Evolutionary conservation across 495 filamentous ascomycete genomes (phyloP).

Genomic region (Aspergillus sparsus): DNA sequence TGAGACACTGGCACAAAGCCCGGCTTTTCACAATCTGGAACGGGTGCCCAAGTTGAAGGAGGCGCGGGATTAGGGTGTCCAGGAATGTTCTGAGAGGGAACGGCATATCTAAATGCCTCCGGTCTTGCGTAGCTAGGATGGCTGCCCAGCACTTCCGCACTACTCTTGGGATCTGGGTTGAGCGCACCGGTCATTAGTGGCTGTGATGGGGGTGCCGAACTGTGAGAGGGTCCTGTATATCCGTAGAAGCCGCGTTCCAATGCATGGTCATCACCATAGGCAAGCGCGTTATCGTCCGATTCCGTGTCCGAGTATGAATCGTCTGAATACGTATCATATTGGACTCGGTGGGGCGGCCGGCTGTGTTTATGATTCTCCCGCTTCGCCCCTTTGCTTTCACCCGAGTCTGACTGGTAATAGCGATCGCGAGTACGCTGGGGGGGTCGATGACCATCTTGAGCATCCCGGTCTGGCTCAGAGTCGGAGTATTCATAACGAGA

Average conservation of each 20-base stretch:
- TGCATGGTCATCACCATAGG: slow-evolving; percentile 38
- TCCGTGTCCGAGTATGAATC: slow-evolving; percentile 46
- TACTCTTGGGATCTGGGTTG: slow-evolving; percentile 6
- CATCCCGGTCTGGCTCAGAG: slow-evolving; percentile 50
- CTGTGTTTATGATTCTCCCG: slow-evolving; percentile 28
- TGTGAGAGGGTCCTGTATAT: slow-evolving; percentile 13
- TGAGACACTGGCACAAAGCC: slow-evolving; percentile 44
- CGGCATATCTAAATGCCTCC: slow-evolving; percentile 52
- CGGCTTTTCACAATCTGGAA: slow-evolving; percentile 45
- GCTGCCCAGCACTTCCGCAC: slow-evolving; percentile 26
- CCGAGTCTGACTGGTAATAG: slow-evolving; percentile 40
- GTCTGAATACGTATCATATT: slow-evolving; percentile 36
- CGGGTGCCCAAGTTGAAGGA: slow-evolving; percentile 37
- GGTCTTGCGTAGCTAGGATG: slow-evolving; percentile 54
- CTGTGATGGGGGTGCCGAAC: slow-evolving; percentile 13
- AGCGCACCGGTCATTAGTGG: slow-evolving; percentile 25
- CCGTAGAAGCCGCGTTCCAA: slow-evolving; percentile 24
- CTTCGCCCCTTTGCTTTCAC: slow-evolving; percentile 18
- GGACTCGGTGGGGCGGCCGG: slow-evolving; percentile 29
- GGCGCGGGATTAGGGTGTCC: slow-evolving; percentile 25
- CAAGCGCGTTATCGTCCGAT: slow-evolving; percentile 41
- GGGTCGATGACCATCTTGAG: slow-evolving; percentile 23
- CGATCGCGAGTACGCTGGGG: slow-evolving; percentile 32
- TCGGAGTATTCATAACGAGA: slow-evolving; percentile 45
- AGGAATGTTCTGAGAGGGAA: slow-evolving; percentile 34